phyloP scores from a whole-genome alignment of 139 green algal species.

The Auxenochlorella pyrenoidosa region DNA sequence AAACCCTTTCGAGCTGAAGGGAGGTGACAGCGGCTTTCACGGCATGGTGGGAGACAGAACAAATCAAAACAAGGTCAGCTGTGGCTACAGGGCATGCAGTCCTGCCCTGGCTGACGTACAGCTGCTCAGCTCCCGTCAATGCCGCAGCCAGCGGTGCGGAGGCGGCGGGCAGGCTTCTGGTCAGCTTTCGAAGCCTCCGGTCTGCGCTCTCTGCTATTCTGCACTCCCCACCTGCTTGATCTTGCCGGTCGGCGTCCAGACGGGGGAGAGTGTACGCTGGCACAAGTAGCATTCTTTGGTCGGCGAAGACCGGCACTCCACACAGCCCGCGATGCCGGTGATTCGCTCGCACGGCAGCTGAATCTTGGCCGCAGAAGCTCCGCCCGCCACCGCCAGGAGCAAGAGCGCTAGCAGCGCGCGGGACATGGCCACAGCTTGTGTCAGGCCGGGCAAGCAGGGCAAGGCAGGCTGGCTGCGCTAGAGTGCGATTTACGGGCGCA shows the following conservation, averaged over 20 bases:
- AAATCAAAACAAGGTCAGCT: background rate
- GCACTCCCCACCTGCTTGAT: background rate
- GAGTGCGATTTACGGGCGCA: too few relatives aligned
- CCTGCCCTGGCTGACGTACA: background rate
- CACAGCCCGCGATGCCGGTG: background rate
- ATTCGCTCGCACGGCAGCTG: background rate
- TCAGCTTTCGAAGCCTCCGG: too few relatives aligned
- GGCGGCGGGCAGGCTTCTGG: background rate
- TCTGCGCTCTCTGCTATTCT: too few relatives aligned
- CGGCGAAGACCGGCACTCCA: background rate
- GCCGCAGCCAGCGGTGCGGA: background rate
- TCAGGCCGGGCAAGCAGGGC: too few relatives aligned
- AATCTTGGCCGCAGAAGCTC: background rate
- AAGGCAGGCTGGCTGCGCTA: too few relatives aligned
- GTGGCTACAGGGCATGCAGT: background rate
- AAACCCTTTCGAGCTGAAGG: too few relatives aligned
- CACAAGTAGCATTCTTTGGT: background rate
- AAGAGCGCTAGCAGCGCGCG: too few relatives aligned
- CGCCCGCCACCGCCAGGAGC: too few relatives aligned
- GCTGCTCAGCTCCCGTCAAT: background rate
- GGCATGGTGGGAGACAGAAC: background rate
- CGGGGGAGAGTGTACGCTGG: background rate
- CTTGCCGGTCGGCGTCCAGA: background rate
- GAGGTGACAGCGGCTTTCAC: too few relatives aligned
- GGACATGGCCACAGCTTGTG: too few relatives aligned